Evolutionary conservation across 2,329 filamentous ascomycete genomes (phyloP).

Genomic region (Colletotrichum lentis): DNA sequence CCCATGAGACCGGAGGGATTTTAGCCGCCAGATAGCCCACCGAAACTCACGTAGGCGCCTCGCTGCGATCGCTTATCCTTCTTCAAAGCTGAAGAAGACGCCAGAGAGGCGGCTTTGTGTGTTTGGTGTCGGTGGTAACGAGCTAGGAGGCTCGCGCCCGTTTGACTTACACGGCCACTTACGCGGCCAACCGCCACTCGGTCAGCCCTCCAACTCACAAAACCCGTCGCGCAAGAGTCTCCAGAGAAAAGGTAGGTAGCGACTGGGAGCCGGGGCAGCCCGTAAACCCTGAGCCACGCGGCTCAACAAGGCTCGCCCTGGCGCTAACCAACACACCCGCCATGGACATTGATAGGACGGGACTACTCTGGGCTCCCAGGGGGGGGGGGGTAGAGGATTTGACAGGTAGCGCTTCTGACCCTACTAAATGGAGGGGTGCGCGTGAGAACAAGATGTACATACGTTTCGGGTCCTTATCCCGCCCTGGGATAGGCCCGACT

Average conservation of each 20-base stretch:
- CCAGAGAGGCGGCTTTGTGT: no score
- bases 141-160: neutral
- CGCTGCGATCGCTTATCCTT: neutral
- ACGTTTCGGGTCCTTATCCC: neutral
- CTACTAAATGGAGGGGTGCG: neutral
- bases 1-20: neutral
- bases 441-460: neutral
- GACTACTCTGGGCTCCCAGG: neutral
- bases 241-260: neutral
- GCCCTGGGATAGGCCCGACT: neutral
- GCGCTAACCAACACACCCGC: slow-evolving; percentile 8
- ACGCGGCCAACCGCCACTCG: neutral
- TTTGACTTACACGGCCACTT: neutral
- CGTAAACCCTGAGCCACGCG: slow-evolving; percentile 6
- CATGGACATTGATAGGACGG: neutral
- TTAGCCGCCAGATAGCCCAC: neutral
- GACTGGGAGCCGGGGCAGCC: neutral
- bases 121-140: neutral
- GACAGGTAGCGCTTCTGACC: neutral
- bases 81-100: neutral
- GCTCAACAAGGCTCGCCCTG: slow-evolving; percentile 11
- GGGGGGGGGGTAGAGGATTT: no score
- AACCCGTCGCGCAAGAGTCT: neutral
- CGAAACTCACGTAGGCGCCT: neutral
- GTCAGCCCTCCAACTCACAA: neutral